Evolutionary conservation across 2,329 filamentous ascomycete species (phyloP), one percentile per base, ranked within the genome.

Genomic region (Teratosphaeria destructans): DNA sequence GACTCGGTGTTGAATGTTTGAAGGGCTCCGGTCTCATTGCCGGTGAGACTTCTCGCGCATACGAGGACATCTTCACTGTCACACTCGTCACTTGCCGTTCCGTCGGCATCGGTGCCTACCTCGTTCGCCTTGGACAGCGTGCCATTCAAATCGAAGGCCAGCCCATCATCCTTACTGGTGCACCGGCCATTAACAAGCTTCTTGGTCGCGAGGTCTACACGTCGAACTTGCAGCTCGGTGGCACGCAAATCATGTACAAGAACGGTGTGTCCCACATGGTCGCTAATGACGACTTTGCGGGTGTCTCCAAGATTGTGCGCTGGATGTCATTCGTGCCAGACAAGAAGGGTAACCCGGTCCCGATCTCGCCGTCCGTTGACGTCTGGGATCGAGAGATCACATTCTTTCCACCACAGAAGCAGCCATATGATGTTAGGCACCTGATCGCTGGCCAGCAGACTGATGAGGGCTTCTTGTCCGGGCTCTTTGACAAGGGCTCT

Each of bases 161-260:
- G 78, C 94, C 94, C 47, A 99, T 99, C 75, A 99, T 99, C 71
- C 85, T 99, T 64, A 99, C 94, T 70, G 94, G 94, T 83, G 94
- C 94, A 55, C 90, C 90, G 65, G 94, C 94, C 61, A 88, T 99
- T 75, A 99, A 99, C 85, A 99, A 97, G 80, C 82, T 99, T 70
- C 85, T 99, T 62, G 94, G 94, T 71, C 91, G 95, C 68, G 94
- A 99, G 77, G 93, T 99, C 34, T 99, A 99, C 80, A 96, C 94
- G 27, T 97, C 94, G 62, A 99, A 99, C 83, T 79, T 99, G 72
- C 94, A 99, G 81, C 90, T 99, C 65, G 94, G 94, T 85, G 94
- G 94, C 69, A 99, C 94, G n/a, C 94, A 99, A 78, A 99, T 99
- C 83, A 99, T 99, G 94, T 97, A 99, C 85, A 92, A 90, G 79